A percentile compares a stretch with the other conserved stretches of the same genome.
Conservation (phyloP, 2,329 filamentous ascomycete species). For the Huntiella decipiens region DNA sequence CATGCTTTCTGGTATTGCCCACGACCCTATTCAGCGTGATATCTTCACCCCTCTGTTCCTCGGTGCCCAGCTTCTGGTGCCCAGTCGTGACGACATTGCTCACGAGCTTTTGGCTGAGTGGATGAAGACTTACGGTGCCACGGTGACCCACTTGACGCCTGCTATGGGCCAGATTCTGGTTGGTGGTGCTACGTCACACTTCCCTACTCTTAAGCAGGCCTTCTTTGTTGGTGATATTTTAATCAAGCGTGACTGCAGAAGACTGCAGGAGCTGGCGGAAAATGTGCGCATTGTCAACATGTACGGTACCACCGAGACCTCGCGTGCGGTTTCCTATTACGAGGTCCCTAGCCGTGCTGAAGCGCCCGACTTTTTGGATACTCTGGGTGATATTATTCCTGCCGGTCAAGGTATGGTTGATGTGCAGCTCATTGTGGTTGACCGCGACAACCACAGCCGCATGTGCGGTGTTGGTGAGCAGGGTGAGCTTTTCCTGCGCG, state of each 20-base stretch:
- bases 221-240: slow-evolving; percentile 89
- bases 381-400: slow-evolving; percentile 49
- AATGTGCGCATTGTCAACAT: slow-evolving; percentile 67
- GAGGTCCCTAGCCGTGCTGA: slow-evolving; percentile 49
- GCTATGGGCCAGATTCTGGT: slow-evolving; percentile 92
- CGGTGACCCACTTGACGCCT: slow-evolving; percentile 75
- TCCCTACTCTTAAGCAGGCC: slow-evolving; percentile 55
- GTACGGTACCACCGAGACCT: slow-evolving; percentile 78
- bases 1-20: slow-evolving; percentile 68
- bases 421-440: slow-evolving; percentile 73
- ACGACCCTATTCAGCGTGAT: slow-evolving; percentile 38
- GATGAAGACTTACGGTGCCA: slow-evolving; percentile 58
- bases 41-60: slow-evolving; percentile 85
- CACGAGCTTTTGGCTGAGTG: slow-evolving; percentile 77
- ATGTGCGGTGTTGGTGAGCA: slow-evolving; percentile 65
- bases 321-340: slow-evolving; percentile 58
- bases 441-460: slow-evolving; percentile 43
- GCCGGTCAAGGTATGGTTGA: slow-evolving; percentile 74
- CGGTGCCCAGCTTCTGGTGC: slow-evolving; percentile 60
- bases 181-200: slow-evolving; percentile 60
- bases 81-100: slow-evolving; percentile 64
- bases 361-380: slow-evolving; percentile 33
- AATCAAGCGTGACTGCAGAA: slow-evolving; percentile 63
- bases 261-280: slow-evolving; percentile 54
- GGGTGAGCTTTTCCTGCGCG: slow-evolving; percentile 68